Base-by-base conservation (phyloP, 306 rosid species). In the Betula pendula region DNA sequence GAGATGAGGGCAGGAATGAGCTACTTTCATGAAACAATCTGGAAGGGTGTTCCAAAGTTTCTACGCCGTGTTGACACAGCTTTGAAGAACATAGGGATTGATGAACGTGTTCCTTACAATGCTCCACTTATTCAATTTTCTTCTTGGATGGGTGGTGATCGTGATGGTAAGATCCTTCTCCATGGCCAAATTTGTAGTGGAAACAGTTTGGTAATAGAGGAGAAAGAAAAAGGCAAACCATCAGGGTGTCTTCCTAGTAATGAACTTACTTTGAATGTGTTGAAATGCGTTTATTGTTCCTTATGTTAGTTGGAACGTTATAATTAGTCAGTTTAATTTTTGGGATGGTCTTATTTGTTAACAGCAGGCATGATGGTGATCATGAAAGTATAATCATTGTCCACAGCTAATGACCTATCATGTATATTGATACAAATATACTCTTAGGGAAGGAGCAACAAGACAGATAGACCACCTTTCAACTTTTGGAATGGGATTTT, bases 1-100 rank as follows among this genome's bases (percentile, higher is more conserved):
- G 99, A 96, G 82, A 96, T 93, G 98, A 91, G 99, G 73, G 99
- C 99, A 13, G 99, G 99, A 74, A 96, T 96, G 99, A 96, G 99
- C 87, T 96, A 96, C 86, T 96, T 96, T 82, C 98, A 96, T 35
- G 99, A 96, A 84, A 96, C 99, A 76, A 91, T 96, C 77, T 92
- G 98, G 99, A 85, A 81, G 84, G 99, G 99, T 68, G 96, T 96
- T 17, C 99, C 99, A 11, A 91, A 70, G 85, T 96, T 96, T 78
- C 89, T 96, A 27, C 97, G 99, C 2, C 98, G 99, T 71, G 89
- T 96, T 62, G 99, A 96, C 74, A 96, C 99, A 1, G 99, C 99
- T 71, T 84, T 96, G 90, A 93, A 86, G 86, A 96, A 92, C 74
- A 88, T 92, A 33, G 99, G 99, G 75, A 91, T 96, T 42, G 59